Percentiles rank a stretch among this genome's conserved stretches.
These are phyloP conservation scores for Crithidia thermophila DNA, from an alignment of 208 protist species.

Conservation along the genomic window DNA sequence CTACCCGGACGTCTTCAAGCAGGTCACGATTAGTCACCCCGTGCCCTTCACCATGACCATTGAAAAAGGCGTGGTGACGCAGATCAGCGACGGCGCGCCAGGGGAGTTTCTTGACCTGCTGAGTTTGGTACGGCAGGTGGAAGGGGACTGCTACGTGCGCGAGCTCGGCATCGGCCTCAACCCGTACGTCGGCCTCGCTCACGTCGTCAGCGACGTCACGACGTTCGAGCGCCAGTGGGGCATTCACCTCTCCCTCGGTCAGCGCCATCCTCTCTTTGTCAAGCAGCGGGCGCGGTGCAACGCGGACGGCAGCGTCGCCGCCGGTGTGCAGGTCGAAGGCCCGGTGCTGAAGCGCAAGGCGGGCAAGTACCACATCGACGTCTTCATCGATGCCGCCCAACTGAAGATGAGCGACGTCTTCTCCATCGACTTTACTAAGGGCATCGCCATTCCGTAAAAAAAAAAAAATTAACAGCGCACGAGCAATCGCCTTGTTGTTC, in stretches of 20 bases:
- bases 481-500: too few relatives aligned
- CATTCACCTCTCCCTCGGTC: conserved; percentile 87
- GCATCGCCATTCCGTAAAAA: conserved; percentile 37
- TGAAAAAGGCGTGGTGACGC: conserved; percentile 64
- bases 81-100: conserved; percentile 62
- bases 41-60: conserved; percentile 77
- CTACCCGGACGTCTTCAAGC: conserved; percentile 79
- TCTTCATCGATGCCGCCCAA: conserved; percentile 74
- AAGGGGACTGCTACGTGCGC: conserved; percentile 86
- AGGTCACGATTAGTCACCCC: conserved; percentile 68
- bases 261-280: conserved; percentile 89
- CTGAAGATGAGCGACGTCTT: conserved; percentile 61
- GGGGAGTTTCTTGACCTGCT: conserved; percentile 80
- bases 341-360: conserved; percentile 85
- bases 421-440: conserved; percentile 78
- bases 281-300: conserved; percentile 80
- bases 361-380: conserved; percentile 91
- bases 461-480: too few relatives aligned
- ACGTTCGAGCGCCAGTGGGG: conserved; percentile 93
- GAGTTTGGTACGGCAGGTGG: conserved; percentile 75
- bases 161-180: conserved; percentile 92
- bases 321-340: conserved; percentile 53
- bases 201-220: conserved; percentile 88
- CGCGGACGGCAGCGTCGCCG: conserved; percentile 56
- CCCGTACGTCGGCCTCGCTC: conserved; percentile 73